Base-by-base conservation (phyloP, 2,329 filamentous ascomycete genomes). In the Aspergillus luchuensis region DNA sequence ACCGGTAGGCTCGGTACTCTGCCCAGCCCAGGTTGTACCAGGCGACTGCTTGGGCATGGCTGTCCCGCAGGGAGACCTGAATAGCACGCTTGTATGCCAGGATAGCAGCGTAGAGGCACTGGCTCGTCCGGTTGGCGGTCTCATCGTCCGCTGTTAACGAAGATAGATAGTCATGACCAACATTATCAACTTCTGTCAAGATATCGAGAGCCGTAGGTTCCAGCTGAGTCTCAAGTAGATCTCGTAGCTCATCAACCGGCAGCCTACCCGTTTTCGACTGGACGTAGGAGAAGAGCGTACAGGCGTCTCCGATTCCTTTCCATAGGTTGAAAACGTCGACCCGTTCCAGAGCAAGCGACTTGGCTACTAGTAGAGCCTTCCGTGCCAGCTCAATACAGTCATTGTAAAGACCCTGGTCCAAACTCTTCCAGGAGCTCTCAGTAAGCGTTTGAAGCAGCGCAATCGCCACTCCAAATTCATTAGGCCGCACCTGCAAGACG, bases 21-120 rank as follows among this genome's bases (percentile, higher is more conserved):
- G 91, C 91, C 91, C 93, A 98, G 45, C 95, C 95, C 17, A 99
- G 81, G 70, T 99, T 99, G 77, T 97, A 99, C 84, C 94, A 95
- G 0, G 93, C 91, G n/a, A 98, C 91, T 1, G 95, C 91, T 76
- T 96, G 93, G 3, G 94, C 93, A 73, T 97, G 91, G 7, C 86
- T 74, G 71, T 99, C 93, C 60, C 88, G 81, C 0, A 87, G 80
- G 15, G 89, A 89, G 41, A 88, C 85, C 67, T 90, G 80, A 13
- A 98, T 88, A 7, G 92, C 92, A 64, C 91, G 86, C 74, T 98
- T 99, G 74, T 96, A 91, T 5, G 91, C 90, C 17, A 98, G 79
- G 28, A 98, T 91, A 0, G 90, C 86, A 13, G 89, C 87, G 62
- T 91, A 85, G 0, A 96, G 76, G 63, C 85, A 88, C 63, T 83